phyloP scores from a whole-genome alignment of 2,329 filamentous ascomycete genomes.

The Penicillium sp. region DNA sequence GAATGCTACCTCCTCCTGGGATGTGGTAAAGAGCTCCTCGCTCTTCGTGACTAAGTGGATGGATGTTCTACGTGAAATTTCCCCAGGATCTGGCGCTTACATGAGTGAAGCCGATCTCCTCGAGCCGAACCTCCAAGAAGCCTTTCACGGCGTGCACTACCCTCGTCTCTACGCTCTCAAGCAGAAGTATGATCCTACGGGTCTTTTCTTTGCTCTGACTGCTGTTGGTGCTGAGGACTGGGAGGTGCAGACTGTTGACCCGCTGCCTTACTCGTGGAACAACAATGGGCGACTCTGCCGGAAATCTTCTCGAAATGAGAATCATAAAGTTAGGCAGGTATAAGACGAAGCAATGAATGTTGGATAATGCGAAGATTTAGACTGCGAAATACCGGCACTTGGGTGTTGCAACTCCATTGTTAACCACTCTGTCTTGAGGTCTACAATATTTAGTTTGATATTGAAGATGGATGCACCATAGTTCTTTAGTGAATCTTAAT shows the following conservation, averaged over 20 bases:
- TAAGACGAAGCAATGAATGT: too few species aligned
- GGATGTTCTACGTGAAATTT: slow-evolving; percentile 18
- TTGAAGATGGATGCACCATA: too few species aligned
- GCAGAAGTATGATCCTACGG: slow-evolving; percentile 32
- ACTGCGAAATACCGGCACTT: too few species aligned
- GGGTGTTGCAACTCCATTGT: too few species aligned
- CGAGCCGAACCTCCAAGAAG: slow-evolving; percentile 41
- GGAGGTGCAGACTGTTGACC: slow-evolving; percentile 19
- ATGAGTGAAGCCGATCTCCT: slow-evolving; percentile 40
- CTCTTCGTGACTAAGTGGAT: slow-evolving; percentile 21
- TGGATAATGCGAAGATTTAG: too few species aligned
- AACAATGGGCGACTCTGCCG: slow-evolving; percentile 22
- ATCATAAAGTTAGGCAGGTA: too few species aligned
- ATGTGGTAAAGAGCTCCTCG: slow-evolving; percentile 8
- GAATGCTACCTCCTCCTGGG: slow-evolving; percentile 19
- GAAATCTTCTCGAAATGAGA: not conserved
- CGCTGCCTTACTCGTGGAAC: slow-evolving; percentile 20
- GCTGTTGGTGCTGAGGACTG: slow-evolving; percentile 25
- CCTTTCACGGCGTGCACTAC: slow-evolving; percentile 41
- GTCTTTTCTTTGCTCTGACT: slow-evolving; percentile 28
- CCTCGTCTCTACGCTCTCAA: slow-evolving; percentile 26
- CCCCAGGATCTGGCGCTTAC: slow-evolving; percentile 31
- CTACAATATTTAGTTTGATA: too few species aligned
- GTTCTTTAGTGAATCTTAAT: too few species aligned
- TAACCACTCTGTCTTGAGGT: too few species aligned